Percentiles rank a stretch among this genome's conserved stretches.
Conservation (phyloP, 179 eudicot genomes). For the Heliamphora pulchella region DNA sequence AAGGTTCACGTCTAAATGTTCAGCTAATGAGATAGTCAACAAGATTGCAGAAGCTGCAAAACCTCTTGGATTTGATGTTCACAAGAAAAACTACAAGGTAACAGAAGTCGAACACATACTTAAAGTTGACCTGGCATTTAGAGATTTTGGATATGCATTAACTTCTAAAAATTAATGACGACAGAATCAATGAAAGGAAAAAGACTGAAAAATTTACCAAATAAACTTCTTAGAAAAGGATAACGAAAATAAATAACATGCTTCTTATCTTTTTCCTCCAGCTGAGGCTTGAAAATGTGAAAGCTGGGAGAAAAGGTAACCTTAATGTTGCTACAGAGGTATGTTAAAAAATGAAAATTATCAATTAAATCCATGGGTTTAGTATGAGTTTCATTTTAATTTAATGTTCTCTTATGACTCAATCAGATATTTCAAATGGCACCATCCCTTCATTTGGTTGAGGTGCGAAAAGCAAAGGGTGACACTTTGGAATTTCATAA, state of each 20-base stretch:
- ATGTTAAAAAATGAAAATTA: background rate
- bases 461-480: conserved; percentile 90
- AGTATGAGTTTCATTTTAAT: background rate
- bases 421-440: conserved; percentile 87
- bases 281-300: conserved; percentile 89
- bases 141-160: background rate
- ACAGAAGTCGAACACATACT: conserved; percentile 1
- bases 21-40: conserved; percentile 74
- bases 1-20: conserved; percentile 77
- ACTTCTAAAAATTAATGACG: background rate
- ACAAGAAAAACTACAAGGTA: conserved; percentile 93
- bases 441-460: conserved; percentile 94
- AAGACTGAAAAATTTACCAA: background rate
- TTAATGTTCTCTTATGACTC: background rate
- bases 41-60: conserved; percentile 96
- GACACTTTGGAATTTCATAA: conserved; percentile 96
- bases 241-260: background rate
- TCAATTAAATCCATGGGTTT: background rate
- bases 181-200: background rate
- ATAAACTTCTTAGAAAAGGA: background rate
- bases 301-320: conserved; percentile 99
- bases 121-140: conserved; percentile 3
- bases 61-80: conserved; percentile 93
- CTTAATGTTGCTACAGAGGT: conserved; percentile 95
- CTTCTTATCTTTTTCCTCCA: conserved; percentile 23